Conservation (phyloP, 2,329 filamentous ascomycete genomes). For the Botrytis tulipae region DNA sequence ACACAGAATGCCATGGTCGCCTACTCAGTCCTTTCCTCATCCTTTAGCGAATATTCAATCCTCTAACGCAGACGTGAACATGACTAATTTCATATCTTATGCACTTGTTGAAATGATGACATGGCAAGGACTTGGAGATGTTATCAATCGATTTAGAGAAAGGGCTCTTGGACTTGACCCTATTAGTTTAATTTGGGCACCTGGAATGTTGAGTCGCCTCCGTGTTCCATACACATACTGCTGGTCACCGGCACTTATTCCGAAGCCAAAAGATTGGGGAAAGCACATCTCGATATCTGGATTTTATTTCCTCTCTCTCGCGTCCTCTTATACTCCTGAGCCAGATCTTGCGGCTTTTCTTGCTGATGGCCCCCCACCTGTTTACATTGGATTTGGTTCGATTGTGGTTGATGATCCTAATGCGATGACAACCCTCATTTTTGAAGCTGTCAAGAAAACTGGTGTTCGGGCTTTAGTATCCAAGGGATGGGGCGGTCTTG, state of each 20-base stretch:
- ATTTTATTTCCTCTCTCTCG: slow-evolving; percentile 72
- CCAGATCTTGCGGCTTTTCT: slow-evolving; percentile 66
- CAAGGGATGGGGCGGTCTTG: slow-evolving; percentile 85
- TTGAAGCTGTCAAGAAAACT: slow-evolving; percentile 64
- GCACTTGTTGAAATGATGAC: slow-evolving; percentile 69
- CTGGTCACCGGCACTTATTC: slow-evolving; percentile 78
- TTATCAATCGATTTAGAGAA: slow-evolving; percentile 84
- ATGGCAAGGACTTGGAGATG: slow-evolving; percentile 78
- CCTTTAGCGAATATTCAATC: slow-evolving; percentile 67
- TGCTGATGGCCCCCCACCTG: slow-evolving; percentile 64
- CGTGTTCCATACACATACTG: slow-evolving; percentile 86
- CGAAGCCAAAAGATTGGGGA: slow-evolving; percentile 75
- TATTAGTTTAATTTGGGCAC: slow-evolving; percentile 78
- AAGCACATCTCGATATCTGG: slow-evolving; percentile 69
- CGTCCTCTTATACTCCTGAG: slow-evolving; percentile 63
- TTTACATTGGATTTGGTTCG: slow-evolving; percentile 82
- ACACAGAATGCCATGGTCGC: slow-evolving; percentile 64
- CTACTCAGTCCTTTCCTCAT: slow-evolving; percentile 68
- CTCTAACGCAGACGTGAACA: slow-evolving; percentile 59
- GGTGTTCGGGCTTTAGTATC: slow-evolving; percentile 79
- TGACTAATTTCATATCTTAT: slow-evolving; percentile 69
- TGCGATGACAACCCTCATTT: slow-evolving; percentile 67
- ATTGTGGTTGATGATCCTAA: slow-evolving; percentile 78
- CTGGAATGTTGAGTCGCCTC: slow-evolving; percentile 72
- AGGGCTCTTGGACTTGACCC: slow-evolving; percentile 72